Evolutionary conservation across 345 rosid genomes (phyloP).

Genomic region (Corchorus olitorius): DNA sequence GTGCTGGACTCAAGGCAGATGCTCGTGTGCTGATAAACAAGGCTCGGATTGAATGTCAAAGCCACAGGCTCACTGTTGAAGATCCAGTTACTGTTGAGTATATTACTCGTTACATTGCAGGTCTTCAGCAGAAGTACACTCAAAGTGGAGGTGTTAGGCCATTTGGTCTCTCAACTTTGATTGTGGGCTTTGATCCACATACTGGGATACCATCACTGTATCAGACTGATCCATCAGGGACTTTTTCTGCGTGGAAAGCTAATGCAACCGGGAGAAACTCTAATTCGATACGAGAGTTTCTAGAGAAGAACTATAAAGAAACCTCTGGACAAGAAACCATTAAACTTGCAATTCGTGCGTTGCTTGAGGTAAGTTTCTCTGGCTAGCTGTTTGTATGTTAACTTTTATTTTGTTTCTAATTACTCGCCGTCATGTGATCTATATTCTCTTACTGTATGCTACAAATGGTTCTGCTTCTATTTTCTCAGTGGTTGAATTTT

Average conservation of each 20-base stretch:
- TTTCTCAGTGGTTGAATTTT: background rate
- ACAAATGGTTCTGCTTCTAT: background rate
- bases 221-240: slow-evolving; percentile 80
- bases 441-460: background rate
- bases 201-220: slow-evolving; percentile 55
- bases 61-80: slow-evolving; percentile 74
- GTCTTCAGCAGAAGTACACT: slow-evolving; percentile 77
- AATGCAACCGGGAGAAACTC: slow-evolving; percentile 82
- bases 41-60: slow-evolving; percentile 57
- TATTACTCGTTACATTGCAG: slow-evolving; percentile 74
- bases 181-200: slow-evolving; percentile 70
- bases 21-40: slow-evolving; percentile 53
- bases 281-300: slow-evolving; percentile 66
- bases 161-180: slow-evolving; percentile 60
- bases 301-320: slow-evolving; percentile 75
- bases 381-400: background rate
- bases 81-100: slow-evolving; percentile 81
- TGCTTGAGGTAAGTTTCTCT: slow-evolving; percentile 63
- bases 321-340: slow-evolving; percentile 77
- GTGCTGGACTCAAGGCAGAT: slow-evolving; percentile 73
- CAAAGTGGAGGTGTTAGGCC: slow-evolving; percentile 80
- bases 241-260: slow-evolving; percentile 84
- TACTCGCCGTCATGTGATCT: slow-evolving; percentile 22
- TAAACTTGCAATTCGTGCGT: slow-evolving; percentile 70
- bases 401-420: background rate